Percentiles rank a stretch among this genome's conserved stretches.
These are phyloP conservation scores for Gaillardinia entomophila DNA, from an alignment of 805 yeast species.

Conservation along the genomic window DNA sequence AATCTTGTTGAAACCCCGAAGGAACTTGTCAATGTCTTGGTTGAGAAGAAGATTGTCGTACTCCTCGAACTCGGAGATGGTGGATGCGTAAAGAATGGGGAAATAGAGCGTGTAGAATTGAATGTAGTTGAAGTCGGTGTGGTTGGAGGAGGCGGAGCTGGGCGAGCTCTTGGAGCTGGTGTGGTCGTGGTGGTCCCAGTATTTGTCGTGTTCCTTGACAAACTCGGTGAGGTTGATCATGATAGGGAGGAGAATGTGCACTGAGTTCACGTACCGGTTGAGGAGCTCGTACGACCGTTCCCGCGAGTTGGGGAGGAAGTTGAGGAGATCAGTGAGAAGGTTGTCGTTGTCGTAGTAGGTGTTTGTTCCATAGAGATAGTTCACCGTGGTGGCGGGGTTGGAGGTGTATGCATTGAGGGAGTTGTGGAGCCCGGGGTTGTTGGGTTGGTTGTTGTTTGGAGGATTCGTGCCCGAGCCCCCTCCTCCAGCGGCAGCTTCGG, in stretches of 20 bases:
- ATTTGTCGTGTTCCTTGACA: slow-evolving; percentile 39
- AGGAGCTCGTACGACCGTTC: slow-evolving; percentile 43
- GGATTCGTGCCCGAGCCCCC: no score
- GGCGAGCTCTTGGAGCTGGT: slow-evolving; percentile 1
- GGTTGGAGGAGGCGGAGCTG: slow-evolving; percentile 5
- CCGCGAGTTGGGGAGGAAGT: slow-evolving; percentile 38
- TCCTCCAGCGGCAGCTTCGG: no score
- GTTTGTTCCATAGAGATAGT: slow-evolving; percentile 35
- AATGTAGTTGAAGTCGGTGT: slow-evolving; percentile 29
- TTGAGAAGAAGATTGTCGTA: slow-evolving; percentile 41
- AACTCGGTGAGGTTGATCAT: slow-evolving; percentile 42
- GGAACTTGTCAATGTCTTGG: slow-evolving; percentile 45
- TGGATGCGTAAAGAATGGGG: slow-evolving; percentile 53
- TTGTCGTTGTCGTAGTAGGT: slow-evolving; percentile 29
- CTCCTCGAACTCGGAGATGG: slow-evolving; percentile 56
- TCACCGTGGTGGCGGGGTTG: slow-evolving; percentile 27
- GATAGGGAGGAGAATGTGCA: slow-evolving; percentile 52
- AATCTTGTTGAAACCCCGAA: slow-evolving; percentile 44
- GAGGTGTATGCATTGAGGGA: slow-evolving; percentile 25
- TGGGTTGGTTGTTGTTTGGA: slow-evolving; percentile 10
- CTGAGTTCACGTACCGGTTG: slow-evolving; percentile 44
- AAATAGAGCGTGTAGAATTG: slow-evolving; percentile 46
- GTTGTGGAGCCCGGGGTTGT: slow-evolving; percentile 17
- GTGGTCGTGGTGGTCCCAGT: slow-evolving; percentile 35
- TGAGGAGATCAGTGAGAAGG: slow-evolving; percentile 30